phyloP scores from a whole-genome alignment of 495 filamentous ascomycete genomes.

The Penicillium lividum region DNA sequence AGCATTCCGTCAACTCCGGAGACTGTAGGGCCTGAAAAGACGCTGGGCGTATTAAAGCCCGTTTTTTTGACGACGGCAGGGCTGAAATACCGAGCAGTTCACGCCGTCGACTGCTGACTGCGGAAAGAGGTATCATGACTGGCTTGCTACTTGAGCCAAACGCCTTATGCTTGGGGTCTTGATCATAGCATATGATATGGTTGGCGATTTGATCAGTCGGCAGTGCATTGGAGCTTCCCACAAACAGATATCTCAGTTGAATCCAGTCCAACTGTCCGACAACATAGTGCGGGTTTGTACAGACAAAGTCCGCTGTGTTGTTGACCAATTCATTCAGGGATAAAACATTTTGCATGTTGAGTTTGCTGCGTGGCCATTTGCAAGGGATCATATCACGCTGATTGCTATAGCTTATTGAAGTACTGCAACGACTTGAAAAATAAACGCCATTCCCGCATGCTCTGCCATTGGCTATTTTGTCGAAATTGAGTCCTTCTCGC shows the following conservation, averaged over 20 bases:
- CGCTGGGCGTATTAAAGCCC: not conserved
- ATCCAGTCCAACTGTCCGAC: slow-evolving; percentile 84
- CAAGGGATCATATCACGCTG: not conserved
- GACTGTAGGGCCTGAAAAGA: not conserved
- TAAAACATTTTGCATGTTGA: slow-evolving; percentile 62
- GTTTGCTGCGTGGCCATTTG: slow-evolving; percentile 65
- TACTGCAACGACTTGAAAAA: slow-evolving; percentile 58
- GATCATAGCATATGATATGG: slow-evolving; percentile 36
- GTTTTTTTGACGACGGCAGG: slow-evolving; percentile 20
- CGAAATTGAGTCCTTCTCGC: slow-evolving; percentile 76
- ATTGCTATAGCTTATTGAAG: slow-evolving; percentile 56
- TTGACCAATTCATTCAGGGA: slow-evolving; percentile 90
- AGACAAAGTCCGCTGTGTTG: slow-evolving; percentile 60
- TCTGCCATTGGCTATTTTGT: slow-evolving; percentile 61
- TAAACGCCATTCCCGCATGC: slow-evolving; percentile 82
- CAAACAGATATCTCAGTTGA: slow-evolving; percentile 85
- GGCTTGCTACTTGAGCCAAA: slow-evolving; percentile 31
- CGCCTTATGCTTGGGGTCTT: slow-evolving; percentile 55
- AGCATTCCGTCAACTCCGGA: not conserved
- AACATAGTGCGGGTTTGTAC: slow-evolving; percentile 61
- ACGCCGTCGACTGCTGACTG: slow-evolving; percentile 25
- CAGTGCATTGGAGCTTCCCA: slow-evolving; percentile 28
- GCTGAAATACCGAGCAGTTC: slow-evolving; percentile 6
- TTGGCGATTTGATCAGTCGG: not conserved
- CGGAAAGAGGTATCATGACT: slow-evolving; percentile 53